Evolutionary conservation across 1,284 basidiomycete genomes (phyloP).

Genomic region (Pterulicium gracile): DNA sequence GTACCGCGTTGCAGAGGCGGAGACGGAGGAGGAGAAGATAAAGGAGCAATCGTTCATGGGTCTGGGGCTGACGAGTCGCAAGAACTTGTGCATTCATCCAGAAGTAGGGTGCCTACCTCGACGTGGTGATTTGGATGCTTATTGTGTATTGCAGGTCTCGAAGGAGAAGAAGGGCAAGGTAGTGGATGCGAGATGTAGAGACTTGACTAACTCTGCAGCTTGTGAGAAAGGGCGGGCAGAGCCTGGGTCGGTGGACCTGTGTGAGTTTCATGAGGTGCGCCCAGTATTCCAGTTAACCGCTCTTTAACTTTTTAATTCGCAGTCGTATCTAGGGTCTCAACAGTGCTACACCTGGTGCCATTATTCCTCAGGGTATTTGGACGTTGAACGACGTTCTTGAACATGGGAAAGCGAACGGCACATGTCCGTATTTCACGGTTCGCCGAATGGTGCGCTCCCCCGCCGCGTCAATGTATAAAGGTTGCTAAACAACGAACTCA

Average conservation of each 20-base stretch:
- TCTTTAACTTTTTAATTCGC: constrained; percentile 14
- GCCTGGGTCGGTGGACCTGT: constrained; percentile 89
- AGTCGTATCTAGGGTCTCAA: constrained; percentile 56
- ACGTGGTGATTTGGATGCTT: constrained; percentile 1
- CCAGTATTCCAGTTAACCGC: constrained; percentile 2
- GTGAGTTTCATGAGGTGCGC: constrained; percentile 90
- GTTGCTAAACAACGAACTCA: no score
- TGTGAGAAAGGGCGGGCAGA: constrained; percentile 82
- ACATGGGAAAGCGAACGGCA: constrained; percentile 76
- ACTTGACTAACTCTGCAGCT: constrained; percentile 81
- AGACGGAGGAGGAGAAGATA: constrained; percentile 63
- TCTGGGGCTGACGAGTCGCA: constrained; percentile 88
- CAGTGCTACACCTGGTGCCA: constrained; percentile 74
- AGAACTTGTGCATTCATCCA: constrained; percentile 95
- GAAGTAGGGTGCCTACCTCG: constrained; percentile 43
- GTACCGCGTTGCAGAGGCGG: constrained; percentile 68
- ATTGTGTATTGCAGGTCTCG: constrained; percentile 49
- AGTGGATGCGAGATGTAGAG: constrained; percentile 94
- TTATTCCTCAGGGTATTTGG: constrained; percentile 86
- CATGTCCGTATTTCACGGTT: constrained; percentile 96
- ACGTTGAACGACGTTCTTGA: constrained; percentile 92
- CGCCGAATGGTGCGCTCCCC: constrained; percentile 89
- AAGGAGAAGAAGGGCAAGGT: constrained; percentile 98
- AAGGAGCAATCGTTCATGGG: constrained; percentile 84
- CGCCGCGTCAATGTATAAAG: no score